Percentiles rank a stretch among this genome's conserved stretches.
Evolutionary conservation across 768 basidiomycete genomes (phyloP).

Genomic region (Imleria badia): DNA sequence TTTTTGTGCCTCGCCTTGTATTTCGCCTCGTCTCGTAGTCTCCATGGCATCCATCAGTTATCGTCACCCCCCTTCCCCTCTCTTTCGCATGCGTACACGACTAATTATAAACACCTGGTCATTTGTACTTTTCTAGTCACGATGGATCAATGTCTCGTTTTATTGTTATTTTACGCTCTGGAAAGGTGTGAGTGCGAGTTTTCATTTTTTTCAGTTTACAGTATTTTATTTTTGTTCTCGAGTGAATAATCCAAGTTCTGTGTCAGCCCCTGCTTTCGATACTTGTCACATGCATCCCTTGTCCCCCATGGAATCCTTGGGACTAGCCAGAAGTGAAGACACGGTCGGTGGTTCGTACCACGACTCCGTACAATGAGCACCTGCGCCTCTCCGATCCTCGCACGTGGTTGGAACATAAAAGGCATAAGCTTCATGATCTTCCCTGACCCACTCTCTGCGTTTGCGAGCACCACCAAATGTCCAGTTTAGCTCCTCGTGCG

Average conservation of each 20-base stretch:
- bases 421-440: no score
- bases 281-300: no score
- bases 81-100: background rate
- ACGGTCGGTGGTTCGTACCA: no score
- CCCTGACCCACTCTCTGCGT: no score
- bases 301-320: no score
- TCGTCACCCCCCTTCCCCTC: background rate
- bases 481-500: background rate
- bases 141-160: background rate
- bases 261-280: no score
- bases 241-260: no score
- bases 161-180: background rate
- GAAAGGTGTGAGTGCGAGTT: background rate
- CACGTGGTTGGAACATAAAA: no score
- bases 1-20: background rate
- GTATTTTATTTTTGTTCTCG: no score
- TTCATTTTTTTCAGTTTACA: background rate
- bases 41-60: constrained; percentile 19
- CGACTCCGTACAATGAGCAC: no score
- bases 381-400: no score
- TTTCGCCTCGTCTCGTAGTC: constrained; percentile 4
- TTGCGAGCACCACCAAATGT: background rate
- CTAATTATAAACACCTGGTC: background rate
- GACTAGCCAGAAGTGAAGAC: no score
- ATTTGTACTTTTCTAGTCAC: constrained; percentile 17